These are phyloP conservation scores for Debaryomycetaceae sp. DNA, from an alignment of 1,139 yeast genomes.

Conservation along the genomic window DNA sequence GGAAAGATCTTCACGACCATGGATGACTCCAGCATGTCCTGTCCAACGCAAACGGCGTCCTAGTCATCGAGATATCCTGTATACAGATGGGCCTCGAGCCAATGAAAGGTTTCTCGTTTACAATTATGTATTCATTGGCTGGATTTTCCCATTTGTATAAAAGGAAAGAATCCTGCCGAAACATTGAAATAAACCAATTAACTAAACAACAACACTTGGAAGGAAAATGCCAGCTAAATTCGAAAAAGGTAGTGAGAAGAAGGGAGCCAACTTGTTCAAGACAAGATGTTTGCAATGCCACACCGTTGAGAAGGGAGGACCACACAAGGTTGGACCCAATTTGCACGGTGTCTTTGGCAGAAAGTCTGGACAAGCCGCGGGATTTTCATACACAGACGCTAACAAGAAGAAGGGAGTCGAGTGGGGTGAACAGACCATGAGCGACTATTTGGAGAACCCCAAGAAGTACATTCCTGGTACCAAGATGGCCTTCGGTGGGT, in stretches of 20 bases:
- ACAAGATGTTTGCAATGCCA: conserved; percentile 99
- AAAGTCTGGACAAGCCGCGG: conserved; percentile 86
- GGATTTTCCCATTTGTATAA: conserved; percentile 2
- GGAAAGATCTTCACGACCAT: too few relatives aligned
- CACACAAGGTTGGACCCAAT: conserved; percentile 99
- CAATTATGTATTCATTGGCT: conserved; percentile 7
- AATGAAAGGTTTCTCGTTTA: conserved; percentile 5
- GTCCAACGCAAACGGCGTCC: too few relatives aligned
- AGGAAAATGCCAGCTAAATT: conserved; percentile 66
- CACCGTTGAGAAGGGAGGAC: conserved; percentile 93
- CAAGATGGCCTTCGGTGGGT: conserved; percentile 99
- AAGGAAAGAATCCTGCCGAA: conserved; percentile 4
- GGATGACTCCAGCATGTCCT: too few relatives aligned
- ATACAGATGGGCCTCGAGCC: conserved; percentile 3
- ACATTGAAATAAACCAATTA: conserved; percentile 1
- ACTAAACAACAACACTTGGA: conserved; percentile 8
- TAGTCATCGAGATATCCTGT: conserved; percentile 2
- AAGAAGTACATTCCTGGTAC: conserved; percentile 99
- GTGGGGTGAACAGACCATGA: conserved; percentile 87
- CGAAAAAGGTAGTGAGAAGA: conserved; percentile 83
- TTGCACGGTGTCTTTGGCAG: conserved; percentile 94
- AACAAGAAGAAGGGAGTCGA: conserved; percentile 92
- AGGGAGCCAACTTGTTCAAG: conserved; percentile 98
- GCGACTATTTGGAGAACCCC: conserved; percentile 97
- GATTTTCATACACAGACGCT: conserved; percentile 96